Evolutionary conservation across 148 eudicot species (phyloP).

Genomic region (Cornus suecica): DNA sequence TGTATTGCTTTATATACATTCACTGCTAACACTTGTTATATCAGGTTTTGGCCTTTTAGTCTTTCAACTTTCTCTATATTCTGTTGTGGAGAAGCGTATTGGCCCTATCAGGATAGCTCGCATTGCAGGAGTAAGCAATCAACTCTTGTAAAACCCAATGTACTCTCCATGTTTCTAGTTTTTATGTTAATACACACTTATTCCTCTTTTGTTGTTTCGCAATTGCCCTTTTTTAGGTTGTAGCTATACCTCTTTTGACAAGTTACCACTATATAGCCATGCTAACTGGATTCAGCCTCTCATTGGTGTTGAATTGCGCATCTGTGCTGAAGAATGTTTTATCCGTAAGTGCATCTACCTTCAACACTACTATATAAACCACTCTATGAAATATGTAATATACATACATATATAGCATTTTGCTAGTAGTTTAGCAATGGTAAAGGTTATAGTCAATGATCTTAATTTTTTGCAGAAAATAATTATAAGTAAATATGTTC

Average conservation of each 20-base stretch:
- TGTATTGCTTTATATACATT: background rate
- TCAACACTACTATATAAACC: background rate
- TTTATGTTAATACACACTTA: background rate
- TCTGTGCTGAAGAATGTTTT: slow-evolving; percentile 61
- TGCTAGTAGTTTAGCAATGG: background rate
- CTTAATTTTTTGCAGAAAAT: too few species aligned
- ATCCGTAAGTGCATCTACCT: slow-evolving; percentile 44
- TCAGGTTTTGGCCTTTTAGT: slow-evolving; percentile 69
- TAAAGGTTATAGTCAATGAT: background rate
- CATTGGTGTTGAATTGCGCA: slow-evolving; percentile 46
- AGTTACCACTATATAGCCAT: slow-evolving; percentile 56
- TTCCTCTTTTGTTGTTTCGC: background rate
- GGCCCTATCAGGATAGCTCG: slow-evolving; percentile 64
- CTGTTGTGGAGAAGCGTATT: slow-evolving; percentile 36
- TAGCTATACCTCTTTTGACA: slow-evolving; percentile 50
- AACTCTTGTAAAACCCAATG: background rate
- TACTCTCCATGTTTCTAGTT: background rate
- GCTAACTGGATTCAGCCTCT: slow-evolving; percentile 59
- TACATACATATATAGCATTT: too few species aligned
- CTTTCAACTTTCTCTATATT: slow-evolving; percentile 67
- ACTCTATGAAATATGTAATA: background rate
- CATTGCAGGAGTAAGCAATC: slow-evolving; percentile 55
- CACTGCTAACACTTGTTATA: slow-evolving; percentile 6
- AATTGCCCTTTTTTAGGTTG: slow-evolving; percentile 29
- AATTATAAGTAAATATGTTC: too few species aligned